A percentile compares a stretch with the other conserved stretches of the same genome.
These are phyloP conservation scores for Malus sylvestris DNA, from an alignment of 306 rosid genomes.

Conservation along the genomic window DNA sequence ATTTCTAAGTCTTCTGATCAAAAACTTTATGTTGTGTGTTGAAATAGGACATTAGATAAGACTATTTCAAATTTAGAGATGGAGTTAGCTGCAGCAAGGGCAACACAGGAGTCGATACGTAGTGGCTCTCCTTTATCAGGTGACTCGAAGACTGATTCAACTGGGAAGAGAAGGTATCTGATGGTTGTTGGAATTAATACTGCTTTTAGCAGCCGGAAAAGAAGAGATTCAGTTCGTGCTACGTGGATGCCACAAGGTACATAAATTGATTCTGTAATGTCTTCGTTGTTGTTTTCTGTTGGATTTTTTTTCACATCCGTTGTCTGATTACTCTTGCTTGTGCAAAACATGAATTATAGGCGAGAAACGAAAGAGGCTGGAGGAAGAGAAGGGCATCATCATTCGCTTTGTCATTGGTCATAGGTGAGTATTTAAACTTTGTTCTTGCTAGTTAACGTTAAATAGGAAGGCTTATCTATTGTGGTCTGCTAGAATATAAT, in stretches of 20 bases:
- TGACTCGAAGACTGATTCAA: constrained; percentile 36
- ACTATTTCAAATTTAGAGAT: constrained; percentile 89
- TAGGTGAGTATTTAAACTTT: constrained; percentile 42
- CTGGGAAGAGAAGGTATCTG: constrained; percentile 60
- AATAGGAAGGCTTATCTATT: not conserved
- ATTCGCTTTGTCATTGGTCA: constrained; percentile 93
- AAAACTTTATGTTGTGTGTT: not conserved
- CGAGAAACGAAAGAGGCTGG: constrained; percentile 83
- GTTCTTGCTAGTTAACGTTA: not conserved
- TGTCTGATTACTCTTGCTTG: constrained; percentile 33
- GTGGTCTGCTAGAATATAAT: not conserved
- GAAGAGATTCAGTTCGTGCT: constrained; percentile 94
- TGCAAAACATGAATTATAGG: constrained; percentile 46
- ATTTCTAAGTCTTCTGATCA: not conserved
- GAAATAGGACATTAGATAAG: constrained; percentile 69
- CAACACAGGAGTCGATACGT: constrained; percentile 68
- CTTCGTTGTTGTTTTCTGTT: not conserved
- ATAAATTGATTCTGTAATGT: constrained; percentile 1
- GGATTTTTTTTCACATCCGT: not conserved
- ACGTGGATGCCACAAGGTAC: constrained; percentile 99
- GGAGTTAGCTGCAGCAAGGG: constrained; percentile 91
- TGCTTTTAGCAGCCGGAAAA: constrained; percentile 96
- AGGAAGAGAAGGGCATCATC: constrained; percentile 96
- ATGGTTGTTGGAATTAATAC: constrained; percentile 95
- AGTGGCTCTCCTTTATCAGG: constrained; percentile 64